A percentile compares a stretch with the other conserved stretches of the same genome.
phyloP scores from a whole-genome alignment of 2,329 filamentous ascomycete species.

The Kalaharituber pfeilii region DNA sequence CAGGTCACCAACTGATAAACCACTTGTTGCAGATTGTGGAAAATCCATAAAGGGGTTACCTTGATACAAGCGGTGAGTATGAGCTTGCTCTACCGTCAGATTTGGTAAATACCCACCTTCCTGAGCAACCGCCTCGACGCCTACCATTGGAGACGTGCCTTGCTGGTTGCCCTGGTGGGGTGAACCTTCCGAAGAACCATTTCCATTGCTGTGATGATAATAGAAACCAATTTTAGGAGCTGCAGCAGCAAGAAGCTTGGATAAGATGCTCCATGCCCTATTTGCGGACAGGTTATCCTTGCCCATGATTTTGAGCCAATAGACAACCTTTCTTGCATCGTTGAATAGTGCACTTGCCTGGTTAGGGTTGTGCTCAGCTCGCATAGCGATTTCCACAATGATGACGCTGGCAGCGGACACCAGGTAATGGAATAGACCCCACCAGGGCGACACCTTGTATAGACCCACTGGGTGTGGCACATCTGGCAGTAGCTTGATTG shows the following conservation, averaged over 20 bases:
- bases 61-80: neutral
- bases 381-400: slow-evolving; percentile 22
- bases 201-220: neutral
- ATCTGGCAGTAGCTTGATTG: slow-evolving; percentile 19
- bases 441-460: slow-evolving; percentile 21
- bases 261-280: slow-evolving; percentile 20
- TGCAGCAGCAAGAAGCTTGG: slow-evolving; percentile 17
- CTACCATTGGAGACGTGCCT: neutral
- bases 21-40: neutral
- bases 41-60: neutral
- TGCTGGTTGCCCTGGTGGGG: neutral
- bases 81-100: neutral
- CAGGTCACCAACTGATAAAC: neutral
- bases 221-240: slow-evolving; percentile 15
- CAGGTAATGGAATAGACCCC: slow-evolving; percentile 22
- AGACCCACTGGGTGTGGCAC: slow-evolving; percentile 18
- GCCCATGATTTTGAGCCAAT: slow-evolving; percentile 21
- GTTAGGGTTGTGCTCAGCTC: slow-evolving; percentile 22
- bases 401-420: slow-evolving; percentile 21
- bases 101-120: neutral
- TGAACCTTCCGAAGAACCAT: neutral
- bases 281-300: slow-evolving; percentile 19
- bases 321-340: slow-evolving; percentile 19
- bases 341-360: slow-evolving; percentile 20
- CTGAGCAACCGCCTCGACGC: neutral